Evolutionary conservation across 1,139 yeast species (phyloP), one percentile per base, ranked within the genome.

Genomic region (Kodamaea sp.): DNA sequence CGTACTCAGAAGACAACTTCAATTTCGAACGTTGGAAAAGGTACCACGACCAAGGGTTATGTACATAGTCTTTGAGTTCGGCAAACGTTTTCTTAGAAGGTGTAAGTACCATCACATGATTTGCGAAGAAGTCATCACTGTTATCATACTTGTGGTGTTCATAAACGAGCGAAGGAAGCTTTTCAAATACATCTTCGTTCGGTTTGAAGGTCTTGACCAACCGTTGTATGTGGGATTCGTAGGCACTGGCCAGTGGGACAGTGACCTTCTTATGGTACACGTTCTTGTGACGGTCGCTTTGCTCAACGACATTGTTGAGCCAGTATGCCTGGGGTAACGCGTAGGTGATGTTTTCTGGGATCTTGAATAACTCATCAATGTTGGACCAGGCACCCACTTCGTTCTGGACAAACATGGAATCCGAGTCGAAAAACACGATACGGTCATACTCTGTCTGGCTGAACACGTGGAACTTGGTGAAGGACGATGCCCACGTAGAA

Each of bases 381-480:
- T 58, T 56, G n/a, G 24, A 28, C 39, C 39, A 38, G 11, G 28
- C 19, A 8, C 43, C 46, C n/a, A n/a, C n/a, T 8, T 35, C 27
- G 4, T 40, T 38, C 21, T 49, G 42, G 8, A 48, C 32, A 13
- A 73, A 42, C 57, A 64, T 58, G 9, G 73, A 58, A 47, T 72
- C 79, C 1, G 75, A 58, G 48, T 73, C 78, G 42, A 66, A 64
- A 38, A 54, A 66, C 4, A 66, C 61, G 21, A 66, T 41, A 22
- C 66, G 43, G 25, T 61, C 65, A 31, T 65, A 81, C 26, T 75
- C 69, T 1, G 64, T 60, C 44, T 69, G 68, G 38, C 69, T 65
- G 49, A 80, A 80, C 0, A 76, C 66, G 41, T 70, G 65, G 24
- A 79, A 57, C 45, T 80, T 79, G 0, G 83, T 78, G 42, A 75